Percentiles rank a stretch among this genome's conserved stretches.
phyloP scores from a whole-genome alignment of 2,329 filamentous ascomycete genomes.

The Dothistroma pini region DNA sequence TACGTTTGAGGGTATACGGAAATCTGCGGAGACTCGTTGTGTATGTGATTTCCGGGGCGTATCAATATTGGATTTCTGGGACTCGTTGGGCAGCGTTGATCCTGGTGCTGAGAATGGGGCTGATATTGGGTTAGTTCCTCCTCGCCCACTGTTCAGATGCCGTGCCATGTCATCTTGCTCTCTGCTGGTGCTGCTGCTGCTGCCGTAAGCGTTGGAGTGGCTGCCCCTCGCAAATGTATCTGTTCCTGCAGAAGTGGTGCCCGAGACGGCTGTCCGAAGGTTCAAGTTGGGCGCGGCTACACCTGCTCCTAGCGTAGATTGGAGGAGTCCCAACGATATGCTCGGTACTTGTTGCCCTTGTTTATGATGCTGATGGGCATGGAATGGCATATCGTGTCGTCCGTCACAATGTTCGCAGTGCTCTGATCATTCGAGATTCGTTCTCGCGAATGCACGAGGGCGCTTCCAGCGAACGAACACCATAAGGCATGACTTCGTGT shows the following conservation, averaged over 20 bases:
- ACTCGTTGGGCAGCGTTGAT: slow-evolving; percentile 36
- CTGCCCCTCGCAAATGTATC: slow-evolving; percentile 42
- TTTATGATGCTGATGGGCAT: neutral
- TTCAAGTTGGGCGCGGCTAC: slow-evolving; percentile 47
- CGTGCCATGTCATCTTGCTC: slow-evolving; percentile 22
- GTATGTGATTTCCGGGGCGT: slow-evolving; percentile 48
- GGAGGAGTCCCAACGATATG: neutral
- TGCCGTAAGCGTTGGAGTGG: slow-evolving; percentile 34
- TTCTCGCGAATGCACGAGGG: neutral
- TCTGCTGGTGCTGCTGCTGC: slow-evolving; percentile 21
- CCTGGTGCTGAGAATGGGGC: slow-evolving; percentile 20
- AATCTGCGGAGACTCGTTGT: slow-evolving; percentile 52
- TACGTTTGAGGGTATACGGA: slow-evolving; percentile 47
- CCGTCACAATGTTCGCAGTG: neutral
- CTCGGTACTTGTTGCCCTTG: slow-evolving; percentile 1
- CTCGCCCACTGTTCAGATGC: slow-evolving; percentile 13
- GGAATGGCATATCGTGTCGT: slow-evolving; percentile 2
- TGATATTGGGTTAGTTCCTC: slow-evolving; percentile 21
- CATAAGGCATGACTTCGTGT: neutral
- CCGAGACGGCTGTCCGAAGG: slow-evolving; percentile 35
- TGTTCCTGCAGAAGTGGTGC: slow-evolving; percentile 42
- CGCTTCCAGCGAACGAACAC: neutral
- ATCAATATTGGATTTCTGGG: slow-evolving; percentile 44
- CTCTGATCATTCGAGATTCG: neutral
- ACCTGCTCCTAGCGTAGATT: slow-evolving; percentile 16